Base-by-base conservation (phyloP, 2,329 filamentous ascomycete genomes). In the Sporothrix protearum region DNA sequence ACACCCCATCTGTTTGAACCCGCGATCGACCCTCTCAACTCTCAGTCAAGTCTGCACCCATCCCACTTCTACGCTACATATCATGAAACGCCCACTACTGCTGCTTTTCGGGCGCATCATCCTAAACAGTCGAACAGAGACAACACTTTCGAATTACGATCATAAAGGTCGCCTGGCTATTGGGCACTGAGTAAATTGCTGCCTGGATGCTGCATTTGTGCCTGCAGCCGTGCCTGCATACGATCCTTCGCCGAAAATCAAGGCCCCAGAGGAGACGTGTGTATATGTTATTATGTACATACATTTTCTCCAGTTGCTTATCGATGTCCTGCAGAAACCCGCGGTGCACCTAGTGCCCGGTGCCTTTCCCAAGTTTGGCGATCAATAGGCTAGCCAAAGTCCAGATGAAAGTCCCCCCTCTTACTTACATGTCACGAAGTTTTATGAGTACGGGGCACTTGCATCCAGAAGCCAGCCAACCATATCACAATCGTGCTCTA, bases 171-270 rank as follows among this genome's bases (percentile, higher is more conserved):
- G 22, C 4, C 12, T 42, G 14, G 36, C 16, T 25, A 66, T 66
- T 66, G 63, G 61, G 14, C 10, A 22, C 14, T 33, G 16, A 22
- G 12, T 42, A 49, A 30, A 66, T 19, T 66, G 63, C 63, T 66
- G 63, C 63, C 63, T 66, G 63, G 63, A n/a, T 33, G 42, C 42
- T 66, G 63, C 63, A 66, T 64, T 14, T 49, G 61, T 49, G 42
- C 61, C 39, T 64, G 39, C 61, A 64, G 39, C 39, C 12, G 39
- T 64, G 61, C 39, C 61, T 64, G 39, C 61, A 64, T 66, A 33
- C 25, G 3, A 2, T 19, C 63, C 42, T 49, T 66, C 22, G 63
- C 39, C 63, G 33, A 49, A 47, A 66, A 49, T 25, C 42, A 49
- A 33, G 36, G 36, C 36, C 14, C 36, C 63, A 49, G 42, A 33